These are phyloP conservation scores for Talaromyces sp. DNA, from an alignment of 2,329 filamentous ascomycete genomes.

Conservation along the genomic window DNA sequence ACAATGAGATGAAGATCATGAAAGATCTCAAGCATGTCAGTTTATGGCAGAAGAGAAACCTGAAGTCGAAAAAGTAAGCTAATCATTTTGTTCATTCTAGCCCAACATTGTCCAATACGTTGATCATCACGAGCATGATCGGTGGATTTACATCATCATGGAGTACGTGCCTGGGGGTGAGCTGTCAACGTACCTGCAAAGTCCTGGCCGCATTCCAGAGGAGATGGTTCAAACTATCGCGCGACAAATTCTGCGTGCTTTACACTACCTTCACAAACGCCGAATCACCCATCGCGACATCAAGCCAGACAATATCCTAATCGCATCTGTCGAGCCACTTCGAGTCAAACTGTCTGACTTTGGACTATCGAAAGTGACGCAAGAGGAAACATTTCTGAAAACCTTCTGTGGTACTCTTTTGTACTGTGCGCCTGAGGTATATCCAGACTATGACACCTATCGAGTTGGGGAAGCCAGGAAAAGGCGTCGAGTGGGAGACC, in stretches of 20 bases:
- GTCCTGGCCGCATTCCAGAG: slow-evolving; percentile 67
- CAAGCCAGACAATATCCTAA: slow-evolving; percentile 96
- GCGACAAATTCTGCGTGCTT: slow-evolving; percentile 69
- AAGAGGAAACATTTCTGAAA: slow-evolving; percentile 87
- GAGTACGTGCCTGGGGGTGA: slow-evolving; percentile 85
- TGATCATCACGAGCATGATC: slow-evolving; percentile 80
- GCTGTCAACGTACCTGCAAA: slow-evolving; percentile 71
- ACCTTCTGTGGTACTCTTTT: slow-evolving; percentile 96
- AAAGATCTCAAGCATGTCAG: slow-evolving; percentile 77
- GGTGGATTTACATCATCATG: slow-evolving; percentile 94
- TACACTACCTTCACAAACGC: slow-evolving; percentile 82
- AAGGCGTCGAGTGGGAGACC: slow-evolving; percentile 58
- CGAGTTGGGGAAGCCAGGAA: slow-evolving; percentile 64
- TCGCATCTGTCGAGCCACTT: slow-evolving; percentile 72
- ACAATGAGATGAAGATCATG: slow-evolving; percentile 98
- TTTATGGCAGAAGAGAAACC: neutral
- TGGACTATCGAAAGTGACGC: slow-evolving; percentile 91
- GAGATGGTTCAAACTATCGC: slow-evolving; percentile 70
- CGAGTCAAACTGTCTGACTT: slow-evolving; percentile 94
- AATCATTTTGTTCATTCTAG: slow-evolving; percentile 43
- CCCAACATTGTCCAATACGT: slow-evolving; percentile 90
- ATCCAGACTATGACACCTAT: slow-evolving; percentile 75
- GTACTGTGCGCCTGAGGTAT: slow-evolving; percentile 96
- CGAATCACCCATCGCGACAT: slow-evolving; percentile 98
- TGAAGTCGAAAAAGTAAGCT: neutral